A percentile compares a stretch with the other conserved stretches of the same genome.
Conservation (phyloP, 306 rosid genomes). For the Gleditsia sinensis region DNA sequence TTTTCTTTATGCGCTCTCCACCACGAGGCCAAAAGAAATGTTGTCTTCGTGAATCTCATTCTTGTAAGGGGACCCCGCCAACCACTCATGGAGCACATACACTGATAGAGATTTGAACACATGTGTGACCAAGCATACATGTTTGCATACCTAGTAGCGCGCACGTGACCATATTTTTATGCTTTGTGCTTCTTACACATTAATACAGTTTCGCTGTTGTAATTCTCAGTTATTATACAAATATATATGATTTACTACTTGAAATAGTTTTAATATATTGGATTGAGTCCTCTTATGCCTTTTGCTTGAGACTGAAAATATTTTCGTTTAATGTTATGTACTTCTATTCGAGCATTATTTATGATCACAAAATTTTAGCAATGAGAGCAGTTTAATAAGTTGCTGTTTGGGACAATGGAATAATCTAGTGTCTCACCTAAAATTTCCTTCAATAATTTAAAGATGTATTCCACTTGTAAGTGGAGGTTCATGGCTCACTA, state of each 20-base stretch:
- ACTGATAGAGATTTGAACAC: slow-evolving; percentile 26
- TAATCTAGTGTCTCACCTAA: slow-evolving; percentile 30
- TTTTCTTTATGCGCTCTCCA: slow-evolving; percentile 73
- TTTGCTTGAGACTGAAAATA: background rate
- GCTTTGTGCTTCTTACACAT: slow-evolving; percentile 2
- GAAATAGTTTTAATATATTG: background rate
- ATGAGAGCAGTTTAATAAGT: background rate
- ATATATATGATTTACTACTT: background rate
- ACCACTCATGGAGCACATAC: slow-evolving; percentile 52
- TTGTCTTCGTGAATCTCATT: slow-evolving; percentile 71
- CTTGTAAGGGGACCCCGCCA: slow-evolving; percentile 57
- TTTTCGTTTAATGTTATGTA: background rate
- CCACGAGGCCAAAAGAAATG: slow-evolving; percentile 54
- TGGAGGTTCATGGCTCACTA: slow-evolving; percentile 63
- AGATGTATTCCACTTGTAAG: slow-evolving; percentile 45
- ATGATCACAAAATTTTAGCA: background rate
- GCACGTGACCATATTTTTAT: slow-evolving; percentile 14
- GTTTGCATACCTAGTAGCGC: slow-evolving; percentile 29
- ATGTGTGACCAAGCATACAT: slow-evolving; percentile 31
- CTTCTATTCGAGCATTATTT: background rate
- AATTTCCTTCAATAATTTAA: slow-evolving; percentile 34
- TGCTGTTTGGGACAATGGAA: slow-evolving; percentile 27
- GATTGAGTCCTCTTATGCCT: slow-evolving; percentile 3
- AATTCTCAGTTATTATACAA: background rate
- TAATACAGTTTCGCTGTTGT: background rate